These are phyloP conservation scores for Yarrowia yakushimensis DNA, from an alignment of 805 yeast species.

Conservation along the genomic window DNA sequence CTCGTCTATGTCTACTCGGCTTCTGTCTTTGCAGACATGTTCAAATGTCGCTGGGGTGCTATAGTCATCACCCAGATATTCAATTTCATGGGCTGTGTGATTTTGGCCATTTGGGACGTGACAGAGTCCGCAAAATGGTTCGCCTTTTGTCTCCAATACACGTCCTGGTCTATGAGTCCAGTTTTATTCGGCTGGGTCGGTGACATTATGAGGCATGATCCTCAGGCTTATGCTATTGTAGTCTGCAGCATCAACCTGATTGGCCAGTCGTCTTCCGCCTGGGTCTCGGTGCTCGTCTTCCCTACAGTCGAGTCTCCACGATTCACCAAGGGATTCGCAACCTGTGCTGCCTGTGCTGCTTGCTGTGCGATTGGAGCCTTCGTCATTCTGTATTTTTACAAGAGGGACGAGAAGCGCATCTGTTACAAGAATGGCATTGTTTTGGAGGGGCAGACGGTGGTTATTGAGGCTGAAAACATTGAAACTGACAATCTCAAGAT, in stretches of 20 bases:
- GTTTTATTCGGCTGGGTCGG: slow-evolving; percentile 57
- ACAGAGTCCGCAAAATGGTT: slow-evolving; percentile 58
- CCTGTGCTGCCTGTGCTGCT: too few relatives aligned
- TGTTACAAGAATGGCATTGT: too few relatives aligned
- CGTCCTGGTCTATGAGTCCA: slow-evolving; percentile 60
- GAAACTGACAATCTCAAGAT: too few relatives aligned
- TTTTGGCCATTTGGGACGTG: slow-evolving; percentile 55
- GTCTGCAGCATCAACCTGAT: slow-evolving; percentile 48
- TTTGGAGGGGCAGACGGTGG: too few relatives aligned
- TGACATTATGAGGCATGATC: slow-evolving; percentile 52
- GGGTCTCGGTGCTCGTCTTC: slow-evolving; percentile 49
- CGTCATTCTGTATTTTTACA: too few relatives aligned
- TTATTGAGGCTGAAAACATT: too few relatives aligned
- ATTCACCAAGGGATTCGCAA: slow-evolving; percentile 33
- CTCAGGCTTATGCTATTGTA: slow-evolving; percentile 49
- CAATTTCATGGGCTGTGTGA: slow-evolving; percentile 50
- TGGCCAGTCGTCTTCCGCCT: slow-evolving; percentile 52
- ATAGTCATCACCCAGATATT: slow-evolving; percentile 50
- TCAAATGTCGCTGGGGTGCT: slow-evolving; percentile 53
- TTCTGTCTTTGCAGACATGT: slow-evolving; percentile 45
- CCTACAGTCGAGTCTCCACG: slow-evolving; percentile 34
- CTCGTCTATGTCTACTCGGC: slow-evolving; percentile 40
- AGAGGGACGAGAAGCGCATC: too few relatives aligned
- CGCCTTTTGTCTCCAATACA: slow-evolving; percentile 54
- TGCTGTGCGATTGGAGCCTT: too few relatives aligned